Percentiles rank a stretch among this genome's conserved stretches.
phyloP scores from a whole-genome alignment of 2,329 filamentous ascomycete species.

The Trichoderma atrobrunneum region DNA sequence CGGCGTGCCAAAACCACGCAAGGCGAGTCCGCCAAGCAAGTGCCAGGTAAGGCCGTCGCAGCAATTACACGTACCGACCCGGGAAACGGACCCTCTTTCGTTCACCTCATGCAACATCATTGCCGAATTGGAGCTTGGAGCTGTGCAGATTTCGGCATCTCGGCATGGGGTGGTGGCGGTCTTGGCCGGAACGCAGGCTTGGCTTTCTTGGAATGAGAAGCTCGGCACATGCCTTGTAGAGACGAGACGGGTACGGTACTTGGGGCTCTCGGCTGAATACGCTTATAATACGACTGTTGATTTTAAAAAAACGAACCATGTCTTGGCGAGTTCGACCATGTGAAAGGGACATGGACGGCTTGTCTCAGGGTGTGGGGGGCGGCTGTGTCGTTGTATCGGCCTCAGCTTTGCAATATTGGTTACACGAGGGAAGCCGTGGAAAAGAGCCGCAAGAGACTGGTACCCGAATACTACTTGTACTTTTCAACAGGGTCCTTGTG shows the following conservation, averaged over 20 bases:
- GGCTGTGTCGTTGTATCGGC: not conserved
- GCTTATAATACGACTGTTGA: not conserved
- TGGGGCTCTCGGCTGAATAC: not conserved
- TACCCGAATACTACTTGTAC: not conserved
- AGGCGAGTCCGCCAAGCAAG: not conserved
- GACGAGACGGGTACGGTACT: not conserved
- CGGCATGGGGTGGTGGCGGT: not conserved
- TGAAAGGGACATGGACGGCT: not conserved
- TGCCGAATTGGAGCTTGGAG: not conserved
- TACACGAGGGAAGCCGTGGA: not conserved
- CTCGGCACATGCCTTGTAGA: not conserved
- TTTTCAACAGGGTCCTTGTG: not conserved
- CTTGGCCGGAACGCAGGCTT: not conserved
- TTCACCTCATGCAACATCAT: not conserved
- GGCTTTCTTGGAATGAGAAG: not conserved
- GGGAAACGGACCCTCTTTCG: not conserved
- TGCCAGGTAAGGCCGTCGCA: not conserved
- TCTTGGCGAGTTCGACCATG: not conserved
- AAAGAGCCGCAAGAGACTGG: not conserved
- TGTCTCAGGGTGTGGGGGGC: not conserved
- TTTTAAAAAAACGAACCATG: not conserved
- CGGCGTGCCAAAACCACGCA: not conserved
- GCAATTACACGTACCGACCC: conserved; percentile 6
- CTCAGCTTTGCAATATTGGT: not conserved
- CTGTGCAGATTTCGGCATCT: not conserved